Percentiles rank a stretch among this genome's conserved stretches.
Evolutionary conservation across 2,329 filamentous ascomycete genomes (phyloP).

Genomic region (Stenocarpella maydis): DNA sequence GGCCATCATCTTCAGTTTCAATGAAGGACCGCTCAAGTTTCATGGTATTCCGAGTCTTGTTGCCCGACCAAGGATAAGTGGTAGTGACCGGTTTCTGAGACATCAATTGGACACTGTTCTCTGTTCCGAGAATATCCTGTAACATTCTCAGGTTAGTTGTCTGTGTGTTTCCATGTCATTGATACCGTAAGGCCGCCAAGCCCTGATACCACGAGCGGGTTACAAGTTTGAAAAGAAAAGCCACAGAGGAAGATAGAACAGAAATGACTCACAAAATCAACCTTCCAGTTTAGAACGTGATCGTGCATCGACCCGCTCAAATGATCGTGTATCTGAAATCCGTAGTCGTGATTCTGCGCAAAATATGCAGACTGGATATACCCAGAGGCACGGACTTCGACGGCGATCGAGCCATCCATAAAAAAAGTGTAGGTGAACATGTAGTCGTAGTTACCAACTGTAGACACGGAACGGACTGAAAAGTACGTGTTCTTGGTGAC

Average conservation of each 20-base stretch:
- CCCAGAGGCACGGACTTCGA: constrained; percentile 61
- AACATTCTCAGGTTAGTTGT: background rate
- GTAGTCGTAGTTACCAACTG: constrained; percentile 64
- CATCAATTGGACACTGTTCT: constrained; percentile 53
- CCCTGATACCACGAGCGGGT: background rate
- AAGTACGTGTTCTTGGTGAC: constrained; percentile 58
- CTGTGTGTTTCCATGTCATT: no score
- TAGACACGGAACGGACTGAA: constrained; percentile 55
- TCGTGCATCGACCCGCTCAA: constrained; percentile 61
- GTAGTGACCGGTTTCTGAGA: constrained; percentile 44
- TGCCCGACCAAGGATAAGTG: constrained; percentile 59
- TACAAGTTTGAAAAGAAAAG: no score
- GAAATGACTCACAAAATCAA: constrained; percentile 49
- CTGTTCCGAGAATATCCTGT: constrained; percentile 54
- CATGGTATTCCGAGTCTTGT: constrained; percentile 59
- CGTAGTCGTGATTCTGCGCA: constrained; percentile 55
- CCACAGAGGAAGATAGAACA: no score
- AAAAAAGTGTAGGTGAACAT: constrained; percentile 60
- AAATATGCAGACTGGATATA: constrained; percentile 62
- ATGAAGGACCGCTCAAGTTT: constrained; percentile 54
- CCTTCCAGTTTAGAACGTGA: constrained; percentile 64
- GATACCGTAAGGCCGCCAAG: background rate
- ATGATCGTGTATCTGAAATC: constrained; percentile 57
- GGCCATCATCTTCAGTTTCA: constrained; percentile 51
- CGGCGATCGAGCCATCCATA: constrained; percentile 59